A percentile compares a stretch with the other conserved stretches of the same genome.
Conservation (phyloP, 352 stramenopile species). For the Phytophthora foliorum region DNA sequence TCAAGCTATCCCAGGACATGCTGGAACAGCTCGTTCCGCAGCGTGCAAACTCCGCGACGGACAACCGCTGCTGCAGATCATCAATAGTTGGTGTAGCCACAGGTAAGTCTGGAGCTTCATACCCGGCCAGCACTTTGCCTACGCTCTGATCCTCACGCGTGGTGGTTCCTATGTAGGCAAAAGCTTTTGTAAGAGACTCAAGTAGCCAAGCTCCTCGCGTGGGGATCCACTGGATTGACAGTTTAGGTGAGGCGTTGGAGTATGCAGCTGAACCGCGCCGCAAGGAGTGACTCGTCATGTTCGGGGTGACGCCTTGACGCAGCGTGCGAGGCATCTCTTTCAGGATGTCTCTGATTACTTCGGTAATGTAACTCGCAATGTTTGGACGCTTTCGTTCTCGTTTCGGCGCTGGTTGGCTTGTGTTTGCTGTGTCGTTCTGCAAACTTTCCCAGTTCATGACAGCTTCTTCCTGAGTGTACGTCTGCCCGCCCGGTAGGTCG, state of each 20-base stretch:
- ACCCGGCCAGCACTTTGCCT: slow-evolving; percentile 17
- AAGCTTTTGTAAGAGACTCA: slow-evolving; percentile 20
- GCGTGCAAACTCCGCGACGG: too few species aligned
- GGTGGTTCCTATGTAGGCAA: slow-evolving; percentile 37
- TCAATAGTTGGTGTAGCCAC: slow-evolving; percentile 6
- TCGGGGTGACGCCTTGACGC: neutral
- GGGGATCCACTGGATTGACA: slow-evolving; percentile 30
- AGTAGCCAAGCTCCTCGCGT: slow-evolving; percentile 21
- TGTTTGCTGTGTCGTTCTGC: neutral
- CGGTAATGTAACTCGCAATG: slow-evolving; percentile 16
- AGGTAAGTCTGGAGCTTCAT: slow-evolving; percentile 23
- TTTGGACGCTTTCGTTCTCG: slow-evolving; percentile 8
- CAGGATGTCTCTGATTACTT: slow-evolving; percentile 1
- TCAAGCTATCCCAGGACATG: too few species aligned
- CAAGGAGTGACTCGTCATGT: too few species aligned
- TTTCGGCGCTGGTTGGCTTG: too few species aligned
- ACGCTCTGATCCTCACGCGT: slow-evolving; percentile 30
- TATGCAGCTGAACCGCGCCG: too few species aligned
- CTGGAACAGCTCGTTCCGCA: too few species aligned
- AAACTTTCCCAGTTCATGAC: slow-evolving; percentile 12
- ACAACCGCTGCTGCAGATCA: slow-evolving; percentile 18
- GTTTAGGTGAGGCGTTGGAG: slow-evolving; percentile 24
- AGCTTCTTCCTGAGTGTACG: slow-evolving; percentile 16
- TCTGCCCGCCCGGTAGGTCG: too few species aligned
- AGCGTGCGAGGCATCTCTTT: neutral